phyloP scores from a whole-genome alignment of 2,329 filamentous ascomycete species.

The Ceratocystis smalleyi region DNA sequence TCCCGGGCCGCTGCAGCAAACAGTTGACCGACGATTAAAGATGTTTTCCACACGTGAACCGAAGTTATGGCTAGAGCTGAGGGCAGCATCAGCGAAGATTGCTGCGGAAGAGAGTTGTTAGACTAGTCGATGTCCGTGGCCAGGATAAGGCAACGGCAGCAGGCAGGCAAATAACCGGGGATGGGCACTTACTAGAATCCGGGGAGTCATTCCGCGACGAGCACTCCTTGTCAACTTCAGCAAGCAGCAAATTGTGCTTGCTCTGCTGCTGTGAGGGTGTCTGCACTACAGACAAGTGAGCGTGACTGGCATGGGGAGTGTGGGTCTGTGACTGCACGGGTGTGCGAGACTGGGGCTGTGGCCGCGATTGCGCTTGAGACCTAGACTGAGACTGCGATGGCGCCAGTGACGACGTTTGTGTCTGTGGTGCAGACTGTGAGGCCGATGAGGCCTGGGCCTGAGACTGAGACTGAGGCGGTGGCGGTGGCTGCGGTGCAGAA shows the following conservation, averaged over 20 bases:
- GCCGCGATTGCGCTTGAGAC: neutral
- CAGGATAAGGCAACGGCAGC: neutral
- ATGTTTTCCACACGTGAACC: constrained; percentile 18
- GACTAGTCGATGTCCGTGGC: too few relatives aligned
- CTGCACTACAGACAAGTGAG: neutral
- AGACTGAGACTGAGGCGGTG: neutral
- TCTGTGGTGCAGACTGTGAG: neutral
- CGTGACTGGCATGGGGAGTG: neutral
- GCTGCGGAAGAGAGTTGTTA: constrained; percentile 7
- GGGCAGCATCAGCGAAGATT: constrained; percentile 17
- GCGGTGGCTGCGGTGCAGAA: neutral
- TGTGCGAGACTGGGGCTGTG: constrained; percentile 1
- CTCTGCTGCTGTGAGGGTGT: neutral
- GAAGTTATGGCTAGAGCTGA: constrained; percentile 18
- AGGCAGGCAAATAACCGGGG: neutral
- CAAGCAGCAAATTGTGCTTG: constrained; percentile 1
- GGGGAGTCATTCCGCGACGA: constrained; percentile 15
- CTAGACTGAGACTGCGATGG: neutral
- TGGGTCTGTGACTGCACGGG: constrained; percentile 5
- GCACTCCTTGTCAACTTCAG: constrained; percentile 6
- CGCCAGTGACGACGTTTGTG: neutral
- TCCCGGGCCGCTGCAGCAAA: neutral
- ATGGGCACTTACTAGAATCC: constrained; percentile 9
- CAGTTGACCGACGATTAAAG: constrained; percentile 16
- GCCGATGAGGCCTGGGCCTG: neutral